Conservation (phyloP, 164 flowering plant species). For the Sedum album region DNA sequence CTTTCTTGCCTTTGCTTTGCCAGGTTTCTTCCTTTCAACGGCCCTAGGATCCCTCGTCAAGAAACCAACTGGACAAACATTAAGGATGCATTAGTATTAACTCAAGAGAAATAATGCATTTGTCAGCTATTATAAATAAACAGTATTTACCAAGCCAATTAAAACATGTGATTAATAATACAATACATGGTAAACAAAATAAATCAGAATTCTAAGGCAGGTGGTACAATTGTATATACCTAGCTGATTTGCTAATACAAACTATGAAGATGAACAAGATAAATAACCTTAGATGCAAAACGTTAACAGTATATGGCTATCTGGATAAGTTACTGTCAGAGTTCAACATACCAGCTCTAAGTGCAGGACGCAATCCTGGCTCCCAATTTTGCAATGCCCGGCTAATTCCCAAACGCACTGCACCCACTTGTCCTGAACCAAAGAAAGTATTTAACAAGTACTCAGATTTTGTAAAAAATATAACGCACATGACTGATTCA, state of each 20-base stretch:
- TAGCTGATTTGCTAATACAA: neutral
- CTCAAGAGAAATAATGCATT: neutral
- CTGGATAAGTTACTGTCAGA: neutral
- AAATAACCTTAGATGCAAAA: neutral
- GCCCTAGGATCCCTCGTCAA: slow-evolving; percentile 87
- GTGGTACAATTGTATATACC: neutral
- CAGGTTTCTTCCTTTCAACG: slow-evolving; percentile 98
- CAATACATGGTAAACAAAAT: neutral
- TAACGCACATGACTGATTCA: neutral
- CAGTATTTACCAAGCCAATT: neutral
- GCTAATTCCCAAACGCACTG: slow-evolving; percentile 82
- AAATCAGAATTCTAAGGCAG: neutral
- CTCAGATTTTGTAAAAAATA: neutral
- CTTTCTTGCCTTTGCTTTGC: slow-evolving; percentile 96
- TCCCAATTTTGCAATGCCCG: slow-evolving; percentile 94
- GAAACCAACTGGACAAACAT: slow-evolving; percentile 56
- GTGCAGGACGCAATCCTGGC: slow-evolving; percentile 74
- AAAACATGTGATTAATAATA: neutral
- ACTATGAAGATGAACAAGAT: neutral
- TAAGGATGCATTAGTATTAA: neutral
- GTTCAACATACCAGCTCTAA: slow-evolving; percentile 43
- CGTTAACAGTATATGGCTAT: neutral
- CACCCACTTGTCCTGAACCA: slow-evolving; percentile 90
- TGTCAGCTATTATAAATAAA: neutral
- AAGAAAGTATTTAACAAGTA: neutral